Conservation (phyloP, 2,329 filamentous ascomycete species). For the Phialocephala subalpina region DNA sequence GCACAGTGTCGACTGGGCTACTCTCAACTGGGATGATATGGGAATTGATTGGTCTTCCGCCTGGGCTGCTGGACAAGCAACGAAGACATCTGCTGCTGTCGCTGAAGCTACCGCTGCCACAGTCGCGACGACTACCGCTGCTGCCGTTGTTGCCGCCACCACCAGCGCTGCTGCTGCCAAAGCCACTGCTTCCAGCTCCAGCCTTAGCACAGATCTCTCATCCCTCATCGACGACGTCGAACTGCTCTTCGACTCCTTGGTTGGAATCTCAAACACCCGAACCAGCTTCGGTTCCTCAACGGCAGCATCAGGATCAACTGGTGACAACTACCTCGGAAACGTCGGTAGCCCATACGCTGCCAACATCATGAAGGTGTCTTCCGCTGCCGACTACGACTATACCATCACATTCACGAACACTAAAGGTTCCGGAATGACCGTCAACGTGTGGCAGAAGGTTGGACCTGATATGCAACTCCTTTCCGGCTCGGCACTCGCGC, state of each 20-base stretch:
- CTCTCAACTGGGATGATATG: constrained; percentile 39
- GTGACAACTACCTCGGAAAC: constrained; percentile 37
- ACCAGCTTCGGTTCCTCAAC: constrained; percentile 33
- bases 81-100: constrained; percentile 13
- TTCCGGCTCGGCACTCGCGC: constrained; percentile 39
- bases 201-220: constrained; percentile 11
- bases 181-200: constrained; percentile 6
- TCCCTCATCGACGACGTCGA: constrained; percentile 13
- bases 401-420: constrained; percentile 41
- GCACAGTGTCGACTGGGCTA: constrained; percentile 33
- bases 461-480: constrained; percentile 15
- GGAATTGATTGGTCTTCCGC: constrained; percentile 40
- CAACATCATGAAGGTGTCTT: constrained; percentile 41
- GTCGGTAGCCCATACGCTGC: constrained; percentile 39
- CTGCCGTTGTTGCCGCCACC: constrained; percentile 13
- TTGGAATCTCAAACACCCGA: constrained; percentile 36
- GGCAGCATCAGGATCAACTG: constrained; percentile 14
- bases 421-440: constrained; percentile 29
- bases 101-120: constrained; percentile 6
- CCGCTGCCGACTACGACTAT: constrained; percentile 32
- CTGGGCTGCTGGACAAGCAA: constrained; percentile 34
- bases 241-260: constrained; percentile 27
- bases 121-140: constrained; percentile 11
- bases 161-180: constrained; percentile 16
- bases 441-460: constrained; percentile 43